Percentiles rank a stretch among this genome's conserved stretches.
Evolutionary conservation across 495 filamentous ascomycete species (phyloP).

Genomic region (Aspergillus mulundensis): DNA sequence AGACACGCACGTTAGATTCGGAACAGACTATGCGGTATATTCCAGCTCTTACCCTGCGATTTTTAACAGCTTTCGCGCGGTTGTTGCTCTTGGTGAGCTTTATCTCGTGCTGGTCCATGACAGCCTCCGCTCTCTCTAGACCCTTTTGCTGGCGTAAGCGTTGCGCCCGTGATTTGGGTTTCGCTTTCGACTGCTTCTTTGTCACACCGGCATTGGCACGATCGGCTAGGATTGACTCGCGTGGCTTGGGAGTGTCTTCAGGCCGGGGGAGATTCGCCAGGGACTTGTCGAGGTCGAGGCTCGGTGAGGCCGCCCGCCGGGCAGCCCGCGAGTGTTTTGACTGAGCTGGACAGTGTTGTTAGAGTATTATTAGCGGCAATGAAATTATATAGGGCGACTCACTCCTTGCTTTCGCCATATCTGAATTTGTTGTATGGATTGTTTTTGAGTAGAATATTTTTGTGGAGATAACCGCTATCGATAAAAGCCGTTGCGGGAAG

Average conservation of each 20-base stretch:
- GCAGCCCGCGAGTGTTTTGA: constrained; percentile 67
- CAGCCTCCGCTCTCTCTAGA: constrained; percentile 67
- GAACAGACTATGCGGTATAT: not conserved
- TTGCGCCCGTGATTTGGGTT: constrained; percentile 59
- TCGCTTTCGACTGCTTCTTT: constrained; percentile 62
- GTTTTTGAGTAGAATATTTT: constrained; percentile 23
- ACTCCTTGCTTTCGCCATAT: constrained; percentile 50
- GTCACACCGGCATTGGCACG: constrained; percentile 58
- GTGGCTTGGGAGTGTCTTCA: constrained; percentile 42
- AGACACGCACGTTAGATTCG: constrained; percentile 16
- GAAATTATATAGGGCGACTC: constrained; percentile 11
- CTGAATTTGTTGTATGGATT: not conserved
- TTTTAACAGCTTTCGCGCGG: constrained; percentile 54
- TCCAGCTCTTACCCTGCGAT: constrained; percentile 32
- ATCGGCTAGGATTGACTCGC: constrained; percentile 56
- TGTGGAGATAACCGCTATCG: constrained; percentile 40
- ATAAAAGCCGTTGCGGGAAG: constrained; percentile 34
- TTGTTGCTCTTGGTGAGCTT: constrained; percentile 66
- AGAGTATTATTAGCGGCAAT: constrained; percentile 8
- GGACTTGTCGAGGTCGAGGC: constrained; percentile 73
- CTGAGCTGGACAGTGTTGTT: constrained; percentile 28
- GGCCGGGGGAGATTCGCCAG: constrained; percentile 58
- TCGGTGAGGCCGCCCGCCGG: constrained; percentile 65
- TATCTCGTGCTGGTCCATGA: constrained; percentile 63
- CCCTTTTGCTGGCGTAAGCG: constrained; percentile 64